A percentile compares a stretch with the other conserved stretches of the same genome.
phyloP scores from a whole-genome alignment of 2,329 filamentous ascomycete species.

The Aspergillus flavus region DNA sequence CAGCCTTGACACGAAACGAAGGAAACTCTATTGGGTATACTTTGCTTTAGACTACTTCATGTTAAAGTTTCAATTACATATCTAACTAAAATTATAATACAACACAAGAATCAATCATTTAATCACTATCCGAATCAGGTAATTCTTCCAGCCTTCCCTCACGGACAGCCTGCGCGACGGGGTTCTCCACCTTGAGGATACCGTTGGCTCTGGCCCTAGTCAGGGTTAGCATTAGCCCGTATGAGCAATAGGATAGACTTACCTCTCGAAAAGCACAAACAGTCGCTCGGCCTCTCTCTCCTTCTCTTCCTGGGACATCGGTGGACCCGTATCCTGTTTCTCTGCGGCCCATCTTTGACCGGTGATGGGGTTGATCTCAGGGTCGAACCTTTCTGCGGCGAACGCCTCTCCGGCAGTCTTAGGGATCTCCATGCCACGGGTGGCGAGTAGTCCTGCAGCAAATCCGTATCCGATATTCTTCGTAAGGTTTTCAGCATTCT shows the following conservation, averaged over 20 bases:
- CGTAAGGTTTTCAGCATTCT: conserved; percentile 77
- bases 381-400: conserved; percentile 35
- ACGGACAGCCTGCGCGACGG: conserved; percentile 68
- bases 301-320: conserved; percentile 91
- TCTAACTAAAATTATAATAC: neutral
- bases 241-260: conserved; percentile 25
- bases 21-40: neutral
- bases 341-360: conserved; percentile 78
- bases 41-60: neutral
- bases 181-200: conserved; percentile 76
- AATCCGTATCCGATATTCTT: conserved; percentile 94
- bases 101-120: conserved; percentile 1
- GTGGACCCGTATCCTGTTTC: conserved; percentile 58
- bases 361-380: conserved; percentile 76
- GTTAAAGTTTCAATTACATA: neutral
- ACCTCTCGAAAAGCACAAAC: conserved; percentile 90
- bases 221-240: conserved; percentile 17
- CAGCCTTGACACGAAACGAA: neutral
- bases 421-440: conserved; percentile 78
- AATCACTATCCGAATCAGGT: conserved; percentile 53
- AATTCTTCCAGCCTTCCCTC: conserved; percentile 74
- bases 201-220: conserved; percentile 70
- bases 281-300: conserved; percentile 86
- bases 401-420: conserved; percentile 63
- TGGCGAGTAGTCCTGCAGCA: conserved; percentile 85